A percentile compares a stretch with the other conserved stretches of the same genome.
These are phyloP conservation scores for Tetrahymena thermophila DNA, from an alignment of 73 alveolate species.

Conservation along the genomic window DNA sequence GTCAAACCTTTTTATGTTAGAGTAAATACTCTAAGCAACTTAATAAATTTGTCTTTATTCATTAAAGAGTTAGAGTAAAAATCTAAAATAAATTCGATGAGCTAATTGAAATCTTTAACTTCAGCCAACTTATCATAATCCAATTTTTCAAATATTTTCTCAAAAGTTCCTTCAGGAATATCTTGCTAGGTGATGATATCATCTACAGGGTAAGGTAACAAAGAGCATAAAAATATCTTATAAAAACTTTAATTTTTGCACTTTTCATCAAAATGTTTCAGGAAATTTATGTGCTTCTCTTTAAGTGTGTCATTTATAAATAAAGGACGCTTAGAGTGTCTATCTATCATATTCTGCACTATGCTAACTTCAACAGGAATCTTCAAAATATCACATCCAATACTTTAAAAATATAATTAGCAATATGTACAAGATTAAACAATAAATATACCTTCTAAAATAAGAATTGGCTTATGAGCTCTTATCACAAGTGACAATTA, in stretches of 20 bases:
- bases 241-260: slow-evolving; percentile 2
- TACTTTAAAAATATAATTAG: not conserved
- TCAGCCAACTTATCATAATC: slow-evolving; percentile 10
- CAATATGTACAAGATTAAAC: not conserved
- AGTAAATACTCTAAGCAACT: slow-evolving; percentile 4
- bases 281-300: not conserved
- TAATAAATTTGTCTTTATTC: slow-evolving; percentile 17
- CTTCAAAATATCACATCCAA: not conserved
- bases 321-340: not conserved
- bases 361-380: slow-evolving; percentile 1
- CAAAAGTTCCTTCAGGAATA: slow-evolving; percentile 12
- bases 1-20: slow-evolving; percentile 21
- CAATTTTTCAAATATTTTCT: slow-evolving; percentile 2
- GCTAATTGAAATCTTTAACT: slow-evolving; percentile 8
- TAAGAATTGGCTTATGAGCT: slow-evolving; percentile 56
- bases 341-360: not conserved
- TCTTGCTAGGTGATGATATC: slow-evolving; percentile 20
- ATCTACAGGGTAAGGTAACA: slow-evolving; percentile 26
- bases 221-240: slow-evolving; percentile 17
- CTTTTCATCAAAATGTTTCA: not conserved
- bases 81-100: slow-evolving; percentile 20
- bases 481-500: slow-evolving; percentile 45
- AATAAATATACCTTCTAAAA: slow-evolving; percentile 28
- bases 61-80: slow-evolving; percentile 6
- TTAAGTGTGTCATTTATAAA: not conserved